These are phyloP conservation scores for Suhomyces sp. DNA, from an alignment of 805 yeast species.

Conservation along the genomic window DNA sequence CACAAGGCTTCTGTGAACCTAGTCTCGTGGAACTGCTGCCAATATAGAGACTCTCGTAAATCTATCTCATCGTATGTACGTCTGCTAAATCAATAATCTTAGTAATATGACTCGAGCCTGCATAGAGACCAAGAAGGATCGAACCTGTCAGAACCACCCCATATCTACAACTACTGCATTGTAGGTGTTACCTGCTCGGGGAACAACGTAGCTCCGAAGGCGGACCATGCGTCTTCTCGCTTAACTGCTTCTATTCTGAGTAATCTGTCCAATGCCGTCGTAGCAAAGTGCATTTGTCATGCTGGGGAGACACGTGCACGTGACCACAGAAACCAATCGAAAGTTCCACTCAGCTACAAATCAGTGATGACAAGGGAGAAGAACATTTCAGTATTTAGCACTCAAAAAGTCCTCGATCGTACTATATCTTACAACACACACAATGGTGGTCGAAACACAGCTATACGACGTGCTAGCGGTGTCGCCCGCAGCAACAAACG, in stretches of 20 bases:
- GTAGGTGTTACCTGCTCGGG: neutral
- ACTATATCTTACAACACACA: neutral
- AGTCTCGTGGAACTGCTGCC: too few species aligned
- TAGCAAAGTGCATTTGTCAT: neutral
- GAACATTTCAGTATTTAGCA: neutral
- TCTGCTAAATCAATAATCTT: neutral
- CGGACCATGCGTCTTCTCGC: neutral
- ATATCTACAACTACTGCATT: neutral
- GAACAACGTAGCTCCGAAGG: neutral
- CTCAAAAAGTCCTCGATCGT: neutral
- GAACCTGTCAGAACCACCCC: neutral
- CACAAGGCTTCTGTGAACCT: too few species aligned
- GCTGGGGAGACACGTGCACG: neutral
- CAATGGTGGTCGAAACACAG: slow-evolving; percentile 16
- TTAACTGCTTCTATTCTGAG: neutral
- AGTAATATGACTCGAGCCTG: neutral
- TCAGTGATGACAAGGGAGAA: neutral
- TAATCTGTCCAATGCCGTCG: too few species aligned
- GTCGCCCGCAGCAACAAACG: slow-evolving; percentile 28
- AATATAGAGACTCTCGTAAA: too few species aligned
- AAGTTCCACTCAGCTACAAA: slow-evolving; percentile 8
- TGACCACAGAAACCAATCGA: slow-evolving; percentile 14
- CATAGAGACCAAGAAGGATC: neutral
- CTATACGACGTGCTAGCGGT: slow-evolving; percentile 38
- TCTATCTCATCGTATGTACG: too few species aligned